Evolutionary conservation across 306 rosid genomes (phyloP).

Genomic region (Quillaja saponaria): DNA sequence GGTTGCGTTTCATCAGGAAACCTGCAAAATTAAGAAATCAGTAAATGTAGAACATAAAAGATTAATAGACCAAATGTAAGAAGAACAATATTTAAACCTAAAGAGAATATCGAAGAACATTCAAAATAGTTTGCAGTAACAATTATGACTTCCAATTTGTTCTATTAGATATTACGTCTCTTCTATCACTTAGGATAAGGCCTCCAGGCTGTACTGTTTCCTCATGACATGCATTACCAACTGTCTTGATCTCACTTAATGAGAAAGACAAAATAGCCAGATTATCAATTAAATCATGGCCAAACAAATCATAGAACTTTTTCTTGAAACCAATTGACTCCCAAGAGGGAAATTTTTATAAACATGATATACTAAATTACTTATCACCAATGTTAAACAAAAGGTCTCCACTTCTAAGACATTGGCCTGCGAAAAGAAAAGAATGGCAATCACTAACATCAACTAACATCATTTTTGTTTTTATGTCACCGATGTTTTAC

Average conservation of each 20-base stretch:
- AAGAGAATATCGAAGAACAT: neutral
- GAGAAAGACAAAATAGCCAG: neutral
- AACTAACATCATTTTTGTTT: slow-evolving; percentile 21
- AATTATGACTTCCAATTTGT: slow-evolving; percentile 29
- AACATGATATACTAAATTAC: slow-evolving; percentile 17
- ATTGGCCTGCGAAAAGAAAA: neutral
- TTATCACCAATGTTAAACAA: neutral
- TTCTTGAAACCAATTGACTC: slow-evolving; percentile 32
- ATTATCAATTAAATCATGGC: slow-evolving; percentile 13
- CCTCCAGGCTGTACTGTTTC: slow-evolving; percentile 53
- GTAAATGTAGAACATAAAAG: neutral
- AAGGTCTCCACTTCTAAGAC: slow-evolving; percentile 4
- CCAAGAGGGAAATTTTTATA: slow-evolving; percentile 16
- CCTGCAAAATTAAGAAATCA: slow-evolving; percentile 48
- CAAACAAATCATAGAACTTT: slow-evolving; percentile 26
- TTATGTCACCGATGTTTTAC: neutral
- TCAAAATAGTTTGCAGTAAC: slow-evolving; percentile 26
- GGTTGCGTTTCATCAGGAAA: slow-evolving; percentile 74
- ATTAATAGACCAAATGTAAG: neutral
- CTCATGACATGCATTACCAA: slow-evolving; percentile 40
- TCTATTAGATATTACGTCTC: slow-evolving; percentile 24
- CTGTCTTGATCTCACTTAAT: slow-evolving; percentile 24
- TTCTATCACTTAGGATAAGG: slow-evolving; percentile 24
- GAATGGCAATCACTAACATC: neutral
- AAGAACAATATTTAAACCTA: neutral